A percentile compares a stretch with the other conserved stretches of the same genome.
phyloP scores from a whole-genome alignment of 345 rosid species.

The Brassica carinata region DNA sequence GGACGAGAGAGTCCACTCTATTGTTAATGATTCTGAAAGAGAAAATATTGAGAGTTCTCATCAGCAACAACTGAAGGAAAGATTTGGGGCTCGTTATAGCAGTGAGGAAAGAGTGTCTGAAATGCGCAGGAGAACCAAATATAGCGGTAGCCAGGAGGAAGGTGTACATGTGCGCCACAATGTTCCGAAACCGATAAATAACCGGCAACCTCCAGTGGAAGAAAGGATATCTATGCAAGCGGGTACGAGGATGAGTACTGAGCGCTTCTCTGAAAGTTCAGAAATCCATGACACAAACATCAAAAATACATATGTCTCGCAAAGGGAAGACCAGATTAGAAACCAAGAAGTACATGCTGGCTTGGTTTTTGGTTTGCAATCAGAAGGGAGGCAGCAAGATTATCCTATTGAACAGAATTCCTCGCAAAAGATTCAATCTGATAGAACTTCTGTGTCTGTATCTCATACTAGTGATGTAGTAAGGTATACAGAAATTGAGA shows the following conservation, averaged over 20 bases:
- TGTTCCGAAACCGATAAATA: constrained; percentile 36
- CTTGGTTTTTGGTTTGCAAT: constrained; percentile 39
- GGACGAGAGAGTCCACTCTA: constrained; percentile 35
- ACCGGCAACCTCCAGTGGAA: constrained; percentile 41
- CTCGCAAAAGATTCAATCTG: constrained; percentile 43
- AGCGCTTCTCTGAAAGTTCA: constrained; percentile 41
- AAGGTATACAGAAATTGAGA: constrained; percentile 41
- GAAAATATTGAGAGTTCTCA: constrained; percentile 35
- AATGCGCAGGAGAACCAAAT: constrained; percentile 47
- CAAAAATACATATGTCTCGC: constrained; percentile 42
- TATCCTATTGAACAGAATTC: constrained; percentile 41
- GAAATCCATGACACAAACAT: constrained; percentile 37
- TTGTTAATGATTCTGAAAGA: constrained; percentile 30
- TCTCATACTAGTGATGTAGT: constrained; percentile 41
- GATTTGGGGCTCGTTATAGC: constrained; percentile 42
- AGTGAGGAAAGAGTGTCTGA: constrained; percentile 46
- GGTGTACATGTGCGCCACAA: constrained; percentile 39
- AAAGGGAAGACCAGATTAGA: constrained; percentile 46
- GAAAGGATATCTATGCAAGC: constrained; percentile 41
- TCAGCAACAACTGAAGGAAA: constrained; percentile 39
- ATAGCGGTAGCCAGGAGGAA: constrained; percentile 47
- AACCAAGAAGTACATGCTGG: constrained; percentile 41
- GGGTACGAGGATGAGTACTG: constrained; percentile 44
- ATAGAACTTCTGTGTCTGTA: constrained; percentile 51
- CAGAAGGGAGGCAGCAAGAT: constrained; percentile 44